Percentiles rank a stretch among this genome's conserved stretches.
These are phyloP conservation scores for Wickerhamiella slavikovae DNA, from an alignment of 805 yeast species.

Conservation along the genomic window DNA sequence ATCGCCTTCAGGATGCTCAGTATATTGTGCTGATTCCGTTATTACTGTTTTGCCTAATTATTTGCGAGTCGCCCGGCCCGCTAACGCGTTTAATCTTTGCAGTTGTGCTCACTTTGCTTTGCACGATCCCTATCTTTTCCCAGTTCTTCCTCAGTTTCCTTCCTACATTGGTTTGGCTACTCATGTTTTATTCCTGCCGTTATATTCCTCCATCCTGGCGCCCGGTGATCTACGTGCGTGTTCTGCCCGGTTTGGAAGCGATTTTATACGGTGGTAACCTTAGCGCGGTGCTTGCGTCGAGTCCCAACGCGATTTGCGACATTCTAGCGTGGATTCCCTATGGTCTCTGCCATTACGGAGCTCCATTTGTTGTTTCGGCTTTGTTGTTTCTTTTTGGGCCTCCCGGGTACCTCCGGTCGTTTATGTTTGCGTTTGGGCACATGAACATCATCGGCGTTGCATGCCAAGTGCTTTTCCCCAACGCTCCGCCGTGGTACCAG, in stretches of 20 bases:
- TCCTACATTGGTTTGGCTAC: slow-evolving; percentile 74
- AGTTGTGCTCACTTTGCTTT: slow-evolving; percentile 22
- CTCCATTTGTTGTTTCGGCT: slow-evolving; percentile 72
- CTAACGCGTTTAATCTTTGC: slow-evolving; percentile 19
- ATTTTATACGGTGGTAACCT: slow-evolving; percentile 81
- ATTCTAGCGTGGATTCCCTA: slow-evolving; percentile 91
- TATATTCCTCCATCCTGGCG: slow-evolving; percentile 54
- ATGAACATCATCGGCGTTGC: slow-evolving; percentile 78
- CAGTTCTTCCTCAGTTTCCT: slow-evolving; percentile 70
- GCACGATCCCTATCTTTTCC: slow-evolving; percentile 54
- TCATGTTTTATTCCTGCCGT: slow-evolving; percentile 57
- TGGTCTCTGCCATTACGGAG: slow-evolving; percentile 75
- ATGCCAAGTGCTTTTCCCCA: slow-evolving; percentile 66
- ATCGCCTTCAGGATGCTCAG: slow-evolving; percentile 24
- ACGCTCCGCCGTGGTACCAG: slow-evolving; percentile 97
- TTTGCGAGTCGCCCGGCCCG: slow-evolving; percentile 17
- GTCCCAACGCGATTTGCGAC: slow-evolving; percentile 44
- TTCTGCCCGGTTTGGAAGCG: slow-evolving; percentile 80
- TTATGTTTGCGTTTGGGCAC: slow-evolving; percentile 86
- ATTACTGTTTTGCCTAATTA: slow-evolving; percentile 27
- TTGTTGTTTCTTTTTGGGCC: slow-evolving; percentile 75
- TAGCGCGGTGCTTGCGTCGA: slow-evolving; percentile 60
- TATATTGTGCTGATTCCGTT: slow-evolving; percentile 30
- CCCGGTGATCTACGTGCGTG: slow-evolving; percentile 77
- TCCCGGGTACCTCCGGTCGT: slow-evolving; percentile 64